Conservation (phyloP, 495 filamentous ascomycete genomes). For the Thermothielavioides terrestris region DNA sequence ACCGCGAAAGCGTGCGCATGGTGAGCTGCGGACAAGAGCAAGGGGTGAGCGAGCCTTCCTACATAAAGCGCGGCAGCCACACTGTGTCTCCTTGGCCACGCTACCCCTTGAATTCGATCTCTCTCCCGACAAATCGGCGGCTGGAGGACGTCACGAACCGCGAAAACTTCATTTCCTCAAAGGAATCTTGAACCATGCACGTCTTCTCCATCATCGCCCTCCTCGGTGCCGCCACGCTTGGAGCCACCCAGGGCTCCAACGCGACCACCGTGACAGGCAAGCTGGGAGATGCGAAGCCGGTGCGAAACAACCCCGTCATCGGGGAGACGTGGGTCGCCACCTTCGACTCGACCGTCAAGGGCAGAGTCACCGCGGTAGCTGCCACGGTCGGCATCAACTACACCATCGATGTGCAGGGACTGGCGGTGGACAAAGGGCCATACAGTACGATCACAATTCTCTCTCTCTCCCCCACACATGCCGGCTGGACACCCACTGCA, state of each 20-base stretch:
- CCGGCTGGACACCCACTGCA: no score
- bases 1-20: no score
- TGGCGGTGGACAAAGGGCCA: slow-evolving; percentile 54
- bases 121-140: not conserved
- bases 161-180: no score
- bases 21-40: no score
- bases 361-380: slow-evolving; percentile 48
- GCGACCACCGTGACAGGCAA: slow-evolving; percentile 32
- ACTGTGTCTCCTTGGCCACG: not conserved
- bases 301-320: slow-evolving; percentile 48
- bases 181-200: slow-evolving; percentile 30
- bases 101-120: no score
- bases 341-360: slow-evolving; percentile 44
- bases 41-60: not conserved
- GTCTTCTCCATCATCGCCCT: slow-evolving; percentile 29
- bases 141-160: no score
- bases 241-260: slow-evolving; percentile 29
- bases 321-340: slow-evolving; percentile 48
- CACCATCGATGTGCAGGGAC: slow-evolving; percentile 49
- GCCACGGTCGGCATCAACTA: slow-evolving; percentile 51
- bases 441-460: no score
- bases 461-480: no score
- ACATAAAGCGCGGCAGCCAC: not conserved
- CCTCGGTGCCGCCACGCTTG: slow-evolving; percentile 35
- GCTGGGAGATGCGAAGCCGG: slow-evolving; percentile 47